Conservation (phyloP, 768 basidiomycete genomes). For the Harrya chromipes region DNA sequence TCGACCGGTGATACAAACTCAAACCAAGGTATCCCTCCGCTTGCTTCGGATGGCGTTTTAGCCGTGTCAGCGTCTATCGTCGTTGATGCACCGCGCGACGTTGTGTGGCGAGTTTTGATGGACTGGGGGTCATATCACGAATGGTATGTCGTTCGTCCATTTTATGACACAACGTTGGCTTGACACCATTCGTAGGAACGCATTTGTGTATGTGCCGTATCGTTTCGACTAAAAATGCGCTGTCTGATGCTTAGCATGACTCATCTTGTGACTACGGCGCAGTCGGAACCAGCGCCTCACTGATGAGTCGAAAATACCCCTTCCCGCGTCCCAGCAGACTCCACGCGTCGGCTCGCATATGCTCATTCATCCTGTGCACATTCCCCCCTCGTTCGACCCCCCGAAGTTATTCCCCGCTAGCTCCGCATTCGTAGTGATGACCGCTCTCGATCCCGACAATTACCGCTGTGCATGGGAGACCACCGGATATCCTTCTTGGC, state of each 20-base stretch:
- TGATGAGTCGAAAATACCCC: slow-evolving; percentile 39
- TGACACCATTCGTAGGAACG: slow-evolving; percentile 47
- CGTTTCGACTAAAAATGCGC: not conserved
- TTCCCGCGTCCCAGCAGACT: slow-evolving; percentile 43
- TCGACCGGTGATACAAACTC: too few relatives aligned
- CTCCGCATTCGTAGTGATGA: slow-evolving; percentile 45
- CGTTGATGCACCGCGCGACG: slow-evolving; percentile 60
- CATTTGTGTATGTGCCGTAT: slow-evolving; percentile 52
- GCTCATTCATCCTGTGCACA: slow-evolving; percentile 48
- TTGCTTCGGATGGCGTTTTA: slow-evolving; percentile 44
- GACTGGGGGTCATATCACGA: slow-evolving; percentile 61
- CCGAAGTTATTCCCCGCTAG: slow-evolving; percentile 30
- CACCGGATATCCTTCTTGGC: slow-evolving; percentile 39
- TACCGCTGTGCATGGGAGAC: slow-evolving; percentile 58
- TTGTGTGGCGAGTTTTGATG: slow-evolving; percentile 58
- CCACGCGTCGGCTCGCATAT: slow-evolving; percentile 48
- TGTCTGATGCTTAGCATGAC: not conserved
- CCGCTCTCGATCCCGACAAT: slow-evolving; percentile 49
- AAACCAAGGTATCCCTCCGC: slow-evolving; percentile 36
- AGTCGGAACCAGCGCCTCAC: slow-evolving; percentile 51
- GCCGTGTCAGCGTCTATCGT: slow-evolving; percentile 41
- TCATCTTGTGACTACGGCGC: not conserved
- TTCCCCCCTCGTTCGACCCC: slow-evolving; percentile 56
- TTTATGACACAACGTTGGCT: not conserved
- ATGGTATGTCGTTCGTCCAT: slow-evolving; percentile 43